These are phyloP conservation scores for Capronia coronata DNA, from an alignment of 2,329 filamentous ascomycete species.

Conservation along the genomic window DNA sequence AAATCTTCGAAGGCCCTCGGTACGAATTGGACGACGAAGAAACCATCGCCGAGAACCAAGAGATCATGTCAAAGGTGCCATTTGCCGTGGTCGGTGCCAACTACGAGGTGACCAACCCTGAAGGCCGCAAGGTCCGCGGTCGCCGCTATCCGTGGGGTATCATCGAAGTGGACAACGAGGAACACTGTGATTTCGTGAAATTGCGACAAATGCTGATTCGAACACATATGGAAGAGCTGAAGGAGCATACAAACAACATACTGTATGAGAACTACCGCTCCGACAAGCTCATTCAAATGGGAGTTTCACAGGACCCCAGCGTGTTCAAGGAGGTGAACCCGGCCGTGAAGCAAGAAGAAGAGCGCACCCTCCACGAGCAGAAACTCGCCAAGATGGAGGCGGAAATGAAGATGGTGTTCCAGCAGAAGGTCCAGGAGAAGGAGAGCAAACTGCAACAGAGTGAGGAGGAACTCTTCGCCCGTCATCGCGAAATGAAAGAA, in stretches of 20 bases:
- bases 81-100: slow-evolving; percentile 98
- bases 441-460: slow-evolving; percentile 99
- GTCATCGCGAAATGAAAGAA: slow-evolving; percentile 99
- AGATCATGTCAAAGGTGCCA: slow-evolving; percentile 99
- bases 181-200: slow-evolving; percentile 99
- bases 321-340: slow-evolving; percentile 99
- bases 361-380: slow-evolving; percentile 95
- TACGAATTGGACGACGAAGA: slow-evolving; percentile 99
- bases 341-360: slow-evolving; percentile 98
- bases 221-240: slow-evolving; percentile 99
- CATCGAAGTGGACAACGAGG: slow-evolving; percentile 99
- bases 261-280: slow-evolving; percentile 99
- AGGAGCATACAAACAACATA: slow-evolving; percentile 99
- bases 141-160: slow-evolving; percentile 97
- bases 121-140: slow-evolving; percentile 92
- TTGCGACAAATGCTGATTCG: slow-evolving; percentile 99
- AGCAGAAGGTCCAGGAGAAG: slow-evolving; percentile 99
- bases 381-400: slow-evolving; percentile 99
- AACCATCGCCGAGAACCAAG: slow-evolving; percentile 98
- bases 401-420: slow-evolving; percentile 99
- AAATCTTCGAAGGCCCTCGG: slow-evolving; percentile 97
- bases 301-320: slow-evolving; percentile 94
- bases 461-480: slow-evolving; percentile 96
- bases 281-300: slow-evolving; percentile 98
- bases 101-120: slow-evolving; percentile 80